Evolutionary conservation across 495 filamentous ascomycete genomes (phyloP).

Genomic region (Apodospora peruviana): DNA sequence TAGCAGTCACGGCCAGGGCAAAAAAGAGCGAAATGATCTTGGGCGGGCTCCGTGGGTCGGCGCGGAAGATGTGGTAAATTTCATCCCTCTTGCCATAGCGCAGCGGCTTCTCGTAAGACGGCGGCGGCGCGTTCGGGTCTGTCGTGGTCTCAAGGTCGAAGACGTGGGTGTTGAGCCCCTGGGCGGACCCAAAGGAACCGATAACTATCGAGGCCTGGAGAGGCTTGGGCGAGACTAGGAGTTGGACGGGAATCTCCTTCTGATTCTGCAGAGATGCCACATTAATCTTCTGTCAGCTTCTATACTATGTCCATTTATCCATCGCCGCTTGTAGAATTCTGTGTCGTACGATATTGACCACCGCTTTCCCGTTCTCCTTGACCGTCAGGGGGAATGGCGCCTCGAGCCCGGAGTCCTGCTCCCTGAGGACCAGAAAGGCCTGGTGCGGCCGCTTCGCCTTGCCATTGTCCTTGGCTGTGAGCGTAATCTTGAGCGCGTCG

Average conservation of each 20-base stretch:
- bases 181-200: constrained; percentile 75
- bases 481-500: constrained; percentile 74
- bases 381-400: constrained; percentile 81
- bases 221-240: constrained; percentile 60
- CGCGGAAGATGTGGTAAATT: constrained; percentile 88
- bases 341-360: constrained; percentile 65
- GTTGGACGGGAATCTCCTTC: constrained; percentile 82
- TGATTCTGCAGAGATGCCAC: constrained; percentile 71
- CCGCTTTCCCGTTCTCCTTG: constrained; percentile 82
- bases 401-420: constrained; percentile 69
- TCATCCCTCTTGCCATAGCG: constrained; percentile 77
- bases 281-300: too few relatives aligned
- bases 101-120: constrained; percentile 56
- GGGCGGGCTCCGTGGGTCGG: constrained; percentile 74
- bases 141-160: constrained; percentile 51
- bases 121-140: constrained; percentile 56
- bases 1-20: constrained; percentile 59
- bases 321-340: too few relatives aligned
- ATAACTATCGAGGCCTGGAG: constrained; percentile 75
- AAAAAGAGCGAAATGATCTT: constrained; percentile 78
- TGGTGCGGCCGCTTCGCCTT: constrained; percentile 83
- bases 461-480: constrained; percentile 75
- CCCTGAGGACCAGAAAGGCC: constrained; percentile 78
- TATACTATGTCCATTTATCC: too few relatives aligned
- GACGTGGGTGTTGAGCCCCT: constrained; percentile 62